These are phyloP conservation scores for Parsonsia alboflavescens DNA, from an alignment of 257 asterid genomes.

Conservation along the genomic window DNA sequence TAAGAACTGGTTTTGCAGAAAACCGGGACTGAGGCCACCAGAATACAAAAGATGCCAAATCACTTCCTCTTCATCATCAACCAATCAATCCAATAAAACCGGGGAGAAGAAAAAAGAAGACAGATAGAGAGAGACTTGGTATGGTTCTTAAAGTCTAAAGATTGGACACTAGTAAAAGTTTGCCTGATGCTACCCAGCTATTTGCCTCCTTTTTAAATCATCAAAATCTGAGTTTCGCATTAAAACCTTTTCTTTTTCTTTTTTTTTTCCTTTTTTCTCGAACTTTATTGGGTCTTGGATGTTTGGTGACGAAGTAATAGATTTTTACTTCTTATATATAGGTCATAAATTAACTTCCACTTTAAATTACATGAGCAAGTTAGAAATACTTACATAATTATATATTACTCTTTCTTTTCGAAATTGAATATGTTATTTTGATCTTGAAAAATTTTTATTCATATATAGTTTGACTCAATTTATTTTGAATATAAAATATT, in stretches of 20 bases:
- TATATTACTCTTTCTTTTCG: too few species aligned
- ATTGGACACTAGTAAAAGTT: conserved; percentile 13
- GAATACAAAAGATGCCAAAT: conserved; percentile 12
- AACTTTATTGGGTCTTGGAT: not conserved
- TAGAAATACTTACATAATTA: too few species aligned
- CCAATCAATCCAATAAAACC: conserved; percentile 28
- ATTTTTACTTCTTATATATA: too few species aligned
- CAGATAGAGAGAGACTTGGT: conserved; percentile 12
- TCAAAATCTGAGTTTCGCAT: conserved; percentile 18
- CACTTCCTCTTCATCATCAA: conserved; percentile 28
- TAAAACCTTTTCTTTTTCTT: not conserved
- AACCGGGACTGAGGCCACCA: conserved; percentile 7
- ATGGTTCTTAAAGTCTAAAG: conserved; percentile 9
- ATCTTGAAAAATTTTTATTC: too few species aligned
- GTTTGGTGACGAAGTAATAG: not conserved
- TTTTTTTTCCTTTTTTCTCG: not conserved
- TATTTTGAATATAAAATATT: too few species aligned
- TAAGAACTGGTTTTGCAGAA: conserved; percentile 7
- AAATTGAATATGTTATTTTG: too few species aligned
- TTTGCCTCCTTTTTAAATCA: conserved; percentile 19
- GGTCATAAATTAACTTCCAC: too few species aligned
- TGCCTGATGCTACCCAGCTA: conserved; percentile 33
- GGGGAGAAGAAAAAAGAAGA: conserved; percentile 8
- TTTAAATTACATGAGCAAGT: not conserved
- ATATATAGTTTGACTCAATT: too few species aligned